Conservation (phyloP, 148 eudicot genomes). For the Rhododendron williamsianum region DNA sequence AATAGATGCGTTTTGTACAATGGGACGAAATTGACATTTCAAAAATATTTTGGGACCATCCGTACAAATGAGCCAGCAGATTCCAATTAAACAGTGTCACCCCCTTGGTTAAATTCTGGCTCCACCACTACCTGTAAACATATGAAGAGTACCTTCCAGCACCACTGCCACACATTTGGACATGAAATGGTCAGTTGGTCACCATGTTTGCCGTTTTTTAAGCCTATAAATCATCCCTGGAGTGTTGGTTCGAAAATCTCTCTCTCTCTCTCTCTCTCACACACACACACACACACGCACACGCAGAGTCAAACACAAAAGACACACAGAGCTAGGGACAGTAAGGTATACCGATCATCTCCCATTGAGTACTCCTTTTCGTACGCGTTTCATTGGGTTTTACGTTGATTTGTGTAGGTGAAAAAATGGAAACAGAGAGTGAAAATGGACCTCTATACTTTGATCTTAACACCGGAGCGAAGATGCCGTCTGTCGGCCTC, state of each 20-base stretch:
- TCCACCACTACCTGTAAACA: no score
- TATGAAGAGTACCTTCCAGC: background rate
- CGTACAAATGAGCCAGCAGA: no score
- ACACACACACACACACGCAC: background rate
- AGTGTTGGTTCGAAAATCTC: background rate
- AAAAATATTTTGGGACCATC: no score
- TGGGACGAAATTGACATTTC: no score
- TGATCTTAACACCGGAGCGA: constrained; percentile 48
- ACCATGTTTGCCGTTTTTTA: background rate
- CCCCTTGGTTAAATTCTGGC: no score
- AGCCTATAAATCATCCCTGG: constrained; percentile 1
- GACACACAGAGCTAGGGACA: background rate
- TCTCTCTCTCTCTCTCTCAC: background rate
- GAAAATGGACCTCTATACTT: constrained; percentile 20
- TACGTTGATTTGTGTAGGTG: background rate
- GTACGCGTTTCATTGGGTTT: background rate
- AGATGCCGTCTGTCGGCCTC: constrained; percentile 55
- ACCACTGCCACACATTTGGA: background rate
- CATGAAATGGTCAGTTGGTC: background rate
- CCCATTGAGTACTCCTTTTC: background rate
- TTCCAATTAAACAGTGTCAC: no score
- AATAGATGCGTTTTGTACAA: no score
- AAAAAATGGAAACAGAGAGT: constrained; percentile 2
- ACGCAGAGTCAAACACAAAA: background rate
- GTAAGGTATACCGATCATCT: background rate